Base-by-base conservation (phyloP, 2,329 filamentous ascomycete genomes). In the Shiraia sp. region DNA sequence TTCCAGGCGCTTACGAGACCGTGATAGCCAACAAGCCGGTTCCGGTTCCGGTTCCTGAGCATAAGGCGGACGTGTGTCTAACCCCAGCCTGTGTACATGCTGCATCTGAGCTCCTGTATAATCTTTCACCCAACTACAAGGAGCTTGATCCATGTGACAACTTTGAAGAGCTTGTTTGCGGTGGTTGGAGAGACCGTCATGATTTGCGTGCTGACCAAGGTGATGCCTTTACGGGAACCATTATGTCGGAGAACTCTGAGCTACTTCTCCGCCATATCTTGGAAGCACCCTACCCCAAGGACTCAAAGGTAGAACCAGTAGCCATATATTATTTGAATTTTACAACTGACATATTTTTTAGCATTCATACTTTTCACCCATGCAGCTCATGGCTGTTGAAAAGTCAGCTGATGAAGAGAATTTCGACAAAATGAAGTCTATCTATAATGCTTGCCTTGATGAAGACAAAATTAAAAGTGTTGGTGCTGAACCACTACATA, bases 151-250 rank as follows among this genome's bases (percentile, higher is more conserved):
- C 86, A 1, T 89, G 86, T 55, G 78, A 74, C n/a, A 69, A 87
- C 57, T 89, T 89, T 45, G 82, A 87, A 45, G 74, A 83, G 60
- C 77, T 83, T 41, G 82, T 82, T 14, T 88, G 85, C 54, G 83
- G 82, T 40, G 85, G 85, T 9, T 88, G 84, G 79, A 73, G 78
- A 37, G 74, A 80, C 15, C 75, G 72, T 8, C 79, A 87, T 67
- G 83, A 87, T 55, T 76, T 88, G 43, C 79, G 84, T 3, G 71
- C 81, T 3, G 85, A 88, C 57, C 79, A 83, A 48, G 76, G 79
- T 24, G 76, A 78, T 52, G 76, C 77, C 24, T 85, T 83, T 45
- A 80, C 83, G 2, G 77, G 78, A 16, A 80, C 76, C 2, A 74
- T 81, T 45, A 82, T 87, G 79, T 70, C 70, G 14, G 83, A 87